Evolutionary conservation across 1,284 basidiomycete genomes (phyloP).

Genomic region (Pterulicium gracile): DNA sequence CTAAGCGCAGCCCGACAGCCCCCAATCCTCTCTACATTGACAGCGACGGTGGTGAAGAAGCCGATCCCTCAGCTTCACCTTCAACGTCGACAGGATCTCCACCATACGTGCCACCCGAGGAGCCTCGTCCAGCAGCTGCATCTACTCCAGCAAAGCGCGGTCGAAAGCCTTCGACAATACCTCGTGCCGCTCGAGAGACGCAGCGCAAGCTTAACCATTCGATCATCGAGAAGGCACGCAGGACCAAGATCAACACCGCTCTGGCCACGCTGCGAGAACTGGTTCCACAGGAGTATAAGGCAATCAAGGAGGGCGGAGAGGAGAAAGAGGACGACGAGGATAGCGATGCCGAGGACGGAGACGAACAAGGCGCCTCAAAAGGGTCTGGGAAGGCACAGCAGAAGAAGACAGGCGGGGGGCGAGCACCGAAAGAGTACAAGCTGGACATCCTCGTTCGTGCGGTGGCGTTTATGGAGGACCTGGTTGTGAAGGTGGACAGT

Average conservation of each 20-base stretch:
- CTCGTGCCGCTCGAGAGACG: conserved; percentile 62
- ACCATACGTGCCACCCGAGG: conserved; percentile 12
- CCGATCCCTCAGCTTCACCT: conserved; percentile 11
- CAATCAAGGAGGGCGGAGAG: conserved; percentile 14
- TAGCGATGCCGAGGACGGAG: conserved; percentile 18
- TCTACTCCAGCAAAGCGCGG: conserved; percentile 40
- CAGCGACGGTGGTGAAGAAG: conserved; percentile 7
- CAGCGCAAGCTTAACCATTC: conserved; percentile 76
- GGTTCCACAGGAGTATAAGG: conserved; percentile 36
- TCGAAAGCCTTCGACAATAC: conserved; percentile 52
- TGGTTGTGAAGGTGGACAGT: conserved; percentile 36
- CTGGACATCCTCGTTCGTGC: conserved; percentile 70
- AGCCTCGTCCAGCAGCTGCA: conserved; percentile 14
- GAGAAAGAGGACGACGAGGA: conserved; percentile 17
- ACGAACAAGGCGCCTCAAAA: conserved; percentile 16
- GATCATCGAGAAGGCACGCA: conserved; percentile 72
- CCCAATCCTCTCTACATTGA: conserved; percentile 11
- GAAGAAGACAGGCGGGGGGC: conserved; percentile 22
- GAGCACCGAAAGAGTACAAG: conserved; percentile 59
- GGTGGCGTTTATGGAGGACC: conserved; percentile 56
- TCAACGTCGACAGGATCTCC: conserved; percentile 11
- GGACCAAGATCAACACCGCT: conserved; percentile 78
- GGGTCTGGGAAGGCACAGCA: conserved; percentile 6
- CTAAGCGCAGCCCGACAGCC: conserved; percentile 32
- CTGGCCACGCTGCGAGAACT: conserved; percentile 54